A percentile compares a stretch with the other conserved stretches of the same genome.
phyloP scores from a whole-genome alignment of 805 yeast species.

The Myxozyma melibiosi region DNA sequence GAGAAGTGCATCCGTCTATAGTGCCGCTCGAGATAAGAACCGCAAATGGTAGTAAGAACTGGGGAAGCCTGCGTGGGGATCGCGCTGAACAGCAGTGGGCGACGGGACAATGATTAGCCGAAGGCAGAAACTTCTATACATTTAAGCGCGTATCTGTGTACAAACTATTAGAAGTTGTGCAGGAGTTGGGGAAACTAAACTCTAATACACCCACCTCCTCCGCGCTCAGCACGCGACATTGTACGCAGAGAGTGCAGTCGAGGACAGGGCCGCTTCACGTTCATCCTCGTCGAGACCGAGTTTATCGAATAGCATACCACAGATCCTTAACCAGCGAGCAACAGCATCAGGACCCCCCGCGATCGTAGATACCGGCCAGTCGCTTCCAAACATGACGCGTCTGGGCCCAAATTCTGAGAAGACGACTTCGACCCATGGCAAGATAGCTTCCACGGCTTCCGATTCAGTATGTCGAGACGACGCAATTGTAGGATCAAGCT shows the following conservation, averaged over 20 bases:
- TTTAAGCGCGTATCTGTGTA: too few relatives aligned
- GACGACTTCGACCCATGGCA: slow-evolving; percentile 33
- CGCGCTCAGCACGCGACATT: background rate
- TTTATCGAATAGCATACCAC: background rate
- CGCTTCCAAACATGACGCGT: slow-evolving; percentile 48
- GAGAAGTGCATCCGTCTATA: slow-evolving; percentile 11
- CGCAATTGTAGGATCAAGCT: slow-evolving; percentile 35
- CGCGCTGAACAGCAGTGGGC: too few relatives aligned
- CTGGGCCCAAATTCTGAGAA: slow-evolving; percentile 42
- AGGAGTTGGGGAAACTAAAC: too few relatives aligned
- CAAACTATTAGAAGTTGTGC: too few relatives aligned
- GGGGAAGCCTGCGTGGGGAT: too few relatives aligned
- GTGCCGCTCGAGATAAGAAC: too few relatives aligned
- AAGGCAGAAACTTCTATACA: too few relatives aligned
- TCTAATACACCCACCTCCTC: too few relatives aligned
- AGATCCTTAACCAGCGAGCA: background rate
- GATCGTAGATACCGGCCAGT: slow-evolving; percentile 49
- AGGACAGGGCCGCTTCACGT: background rate
- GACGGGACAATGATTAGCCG: too few relatives aligned
- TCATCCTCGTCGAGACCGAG: background rate
- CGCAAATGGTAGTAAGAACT: too few relatives aligned
- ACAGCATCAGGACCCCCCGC: slow-evolving; percentile 37
- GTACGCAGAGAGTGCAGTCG: background rate
- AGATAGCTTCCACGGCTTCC: background rate
- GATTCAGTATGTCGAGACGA: background rate